These are phyloP conservation scores for Fusarium redolens DNA, from an alignment of 2,329 filamentous ascomycete species.

Conservation along the genomic window DNA sequence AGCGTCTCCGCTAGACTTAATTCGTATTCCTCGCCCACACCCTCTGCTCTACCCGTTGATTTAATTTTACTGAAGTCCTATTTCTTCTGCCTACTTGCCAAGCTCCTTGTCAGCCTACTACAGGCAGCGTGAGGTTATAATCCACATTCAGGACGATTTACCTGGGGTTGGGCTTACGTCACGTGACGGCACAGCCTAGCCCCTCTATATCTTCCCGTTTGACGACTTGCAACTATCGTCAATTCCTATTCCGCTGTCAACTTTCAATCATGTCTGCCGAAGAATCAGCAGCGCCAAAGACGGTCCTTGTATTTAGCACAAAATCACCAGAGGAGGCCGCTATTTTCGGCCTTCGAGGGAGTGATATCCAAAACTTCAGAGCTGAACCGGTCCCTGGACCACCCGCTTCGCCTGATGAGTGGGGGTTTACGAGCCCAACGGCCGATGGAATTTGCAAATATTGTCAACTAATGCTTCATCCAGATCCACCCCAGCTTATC, in stretches of 20 bases:
- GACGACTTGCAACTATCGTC: background rate
- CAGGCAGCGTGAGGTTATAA: background rate
- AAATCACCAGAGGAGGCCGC: background rate
- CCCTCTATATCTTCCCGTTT: background rate
- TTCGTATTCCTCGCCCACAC: background rate
- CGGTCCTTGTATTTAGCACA: background rate
- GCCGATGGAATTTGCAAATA: slow-evolving; percentile 8
- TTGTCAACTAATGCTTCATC: slow-evolving; percentile 1
- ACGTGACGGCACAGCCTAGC: background rate
- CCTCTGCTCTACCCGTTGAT: fast-evolving
- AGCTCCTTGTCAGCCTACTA: background rate
- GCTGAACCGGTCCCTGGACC: background rate
- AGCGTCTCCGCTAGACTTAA: background rate
- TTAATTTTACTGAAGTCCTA: too few species aligned
- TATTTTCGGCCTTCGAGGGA: background rate
- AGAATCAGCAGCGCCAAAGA: background rate
- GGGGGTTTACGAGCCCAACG: background rate
- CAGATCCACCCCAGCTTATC: background rate
- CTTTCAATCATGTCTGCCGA: too few species aligned
- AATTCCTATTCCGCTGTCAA: background rate
- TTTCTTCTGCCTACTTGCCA: background rate
- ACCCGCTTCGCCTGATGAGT: background rate
- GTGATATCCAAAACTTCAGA: slow-evolving; percentile 5
- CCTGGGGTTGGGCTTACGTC: background rate
- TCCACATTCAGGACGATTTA: background rate